Evolutionary conservation across 495 filamentous ascomycete species (phyloP), one percentile per base, ranked within the genome.

Genomic region (Aspergillus affinis): DNA sequence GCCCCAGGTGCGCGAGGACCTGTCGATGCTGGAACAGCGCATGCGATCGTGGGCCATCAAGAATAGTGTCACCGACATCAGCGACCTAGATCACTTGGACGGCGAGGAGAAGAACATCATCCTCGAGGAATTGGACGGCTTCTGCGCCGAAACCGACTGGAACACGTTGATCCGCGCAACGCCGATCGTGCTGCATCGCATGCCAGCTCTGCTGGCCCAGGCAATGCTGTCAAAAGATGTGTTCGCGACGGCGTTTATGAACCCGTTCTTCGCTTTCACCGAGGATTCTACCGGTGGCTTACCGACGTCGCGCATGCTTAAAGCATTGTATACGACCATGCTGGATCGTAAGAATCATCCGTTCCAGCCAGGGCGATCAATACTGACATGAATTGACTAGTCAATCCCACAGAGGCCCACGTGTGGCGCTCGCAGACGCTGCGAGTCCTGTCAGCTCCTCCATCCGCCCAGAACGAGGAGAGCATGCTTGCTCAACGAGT

Each of bases 341-440:
- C 13, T 54, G 7, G 52, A 54, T 3, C 32, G 52, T 54, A 54
- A 15, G 32, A 32, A 36, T 2, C 18, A 1, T 4, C 17, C 5
- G 4, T 4, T 26, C 4, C 2, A 26, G 23, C 23, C 2, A 20
- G 13, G 4, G 10, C 30, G 30, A 2, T 18, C 36, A 13, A 41
- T 15, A 10, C 32, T 54, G 13, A 54, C 52, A 2, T 8, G 0
- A 3, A 13, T 19, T 32, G 7, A 7, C 30, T 19, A 61, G 58
- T 47, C 12, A 32, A 58, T 17, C 3, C 19, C 17, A 23, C 46
- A 6, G 54, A 58, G 3, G 50, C 44, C 21, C 58, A 64, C 18
- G 47, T 51, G 12, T 64, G 62, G 62, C 62, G 62, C 7, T 61
- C 62, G 6, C 58, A 61, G 13, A 64, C 46, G 1, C 23, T 64